Conservation (phyloP, 2,329 filamentous ascomycete genomes). For the Raffaelea ambrosiae region DNA sequence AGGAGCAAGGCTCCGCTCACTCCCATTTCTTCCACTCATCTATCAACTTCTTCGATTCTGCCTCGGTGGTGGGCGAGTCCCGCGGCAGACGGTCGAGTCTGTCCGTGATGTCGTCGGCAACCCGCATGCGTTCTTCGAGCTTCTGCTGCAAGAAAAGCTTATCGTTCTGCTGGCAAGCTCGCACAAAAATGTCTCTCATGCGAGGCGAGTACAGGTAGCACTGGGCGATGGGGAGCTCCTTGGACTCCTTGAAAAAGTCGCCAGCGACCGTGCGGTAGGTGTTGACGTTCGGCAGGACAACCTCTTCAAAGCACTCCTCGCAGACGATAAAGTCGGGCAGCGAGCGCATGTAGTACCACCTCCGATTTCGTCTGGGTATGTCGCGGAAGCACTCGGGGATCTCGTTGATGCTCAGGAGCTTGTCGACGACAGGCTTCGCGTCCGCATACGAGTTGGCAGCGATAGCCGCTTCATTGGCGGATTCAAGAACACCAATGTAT, state of each 20-base stretch:
- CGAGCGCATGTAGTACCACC: conserved; percentile 71
- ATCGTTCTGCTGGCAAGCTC: conserved; percentile 59
- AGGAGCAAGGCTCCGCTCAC: no score
- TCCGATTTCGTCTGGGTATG: conserved; percentile 48
- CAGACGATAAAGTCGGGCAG: conserved; percentile 77
- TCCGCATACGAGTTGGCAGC: conserved; percentile 40
- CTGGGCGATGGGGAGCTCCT: conserved; percentile 39
- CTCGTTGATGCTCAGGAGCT: conserved; percentile 49
- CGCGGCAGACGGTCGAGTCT: conserved; percentile 28
- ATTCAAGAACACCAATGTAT: conserved; percentile 55
- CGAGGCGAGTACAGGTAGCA: conserved; percentile 76
- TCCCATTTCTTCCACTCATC: conserved; percentile 52
- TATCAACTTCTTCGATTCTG: conserved; percentile 38
- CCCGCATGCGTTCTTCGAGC: conserved; percentile 48
- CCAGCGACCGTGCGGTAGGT: conserved; percentile 44
- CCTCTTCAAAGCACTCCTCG: conserved; percentile 74
- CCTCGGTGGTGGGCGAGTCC: conserved; percentile 23
- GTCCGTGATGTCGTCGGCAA: conserved; percentile 51
- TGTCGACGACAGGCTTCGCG: conserved; percentile 52
- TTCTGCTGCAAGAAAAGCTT: conserved; percentile 51
- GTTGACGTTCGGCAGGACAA: conserved; percentile 59
- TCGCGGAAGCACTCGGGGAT: conserved; percentile 58
- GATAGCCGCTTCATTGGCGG: conserved; percentile 41
- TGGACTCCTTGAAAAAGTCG: conserved; percentile 55
- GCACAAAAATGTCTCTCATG: conserved; percentile 67